phyloP scores from a whole-genome alignment of 1,139 yeast genomes.

The Barnettozyma hawaiiensis region DNA sequence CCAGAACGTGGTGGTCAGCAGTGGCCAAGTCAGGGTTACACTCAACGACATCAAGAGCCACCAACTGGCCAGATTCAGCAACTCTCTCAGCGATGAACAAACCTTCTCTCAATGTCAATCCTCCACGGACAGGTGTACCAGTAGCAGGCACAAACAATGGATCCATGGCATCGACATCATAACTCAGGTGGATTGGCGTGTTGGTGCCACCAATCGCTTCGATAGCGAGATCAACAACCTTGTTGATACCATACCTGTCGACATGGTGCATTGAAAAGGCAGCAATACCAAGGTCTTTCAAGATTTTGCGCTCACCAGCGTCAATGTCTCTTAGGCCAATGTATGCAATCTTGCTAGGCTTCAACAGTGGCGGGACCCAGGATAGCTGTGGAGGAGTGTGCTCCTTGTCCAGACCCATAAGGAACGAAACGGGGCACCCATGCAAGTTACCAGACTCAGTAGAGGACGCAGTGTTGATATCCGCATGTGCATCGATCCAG shows the following conservation, averaged over 20 bases:
- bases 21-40: slow-evolving; percentile 89
- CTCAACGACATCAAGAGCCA: slow-evolving; percentile 88
- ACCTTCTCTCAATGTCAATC: slow-evolving; percentile 90
- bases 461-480: slow-evolving; percentile 84
- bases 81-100: slow-evolving; percentile 87
- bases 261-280: slow-evolving; percentile 96
- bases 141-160: slow-evolving; percentile 95
- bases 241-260: slow-evolving; percentile 88
- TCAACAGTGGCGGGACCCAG: slow-evolving; percentile 77
- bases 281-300: slow-evolving; percentile 65
- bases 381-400: slow-evolving; percentile 60
- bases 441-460: slow-evolving; percentile 90
- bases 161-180: slow-evolving; percentile 96
- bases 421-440: slow-evolving; percentile 93
- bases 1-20: slow-evolving; percentile 66
- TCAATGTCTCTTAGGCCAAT: slow-evolving; percentile 95
- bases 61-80: slow-evolving; percentile 81
- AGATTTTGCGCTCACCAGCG: slow-evolving; percentile 70
- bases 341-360: slow-evolving; percentile 73
- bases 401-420: slow-evolving; percentile 60
- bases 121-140: slow-evolving; percentile 97
- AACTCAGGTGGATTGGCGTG: slow-evolving; percentile 80
- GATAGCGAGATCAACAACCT: slow-evolving; percentile 89
- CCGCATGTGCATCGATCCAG: slow-evolving; percentile 99
- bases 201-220: slow-evolving; percentile 54